phyloP scores from a whole-genome alignment of 2,329 filamentous ascomycete genomes.

The Plenodomus lindquistii region DNA sequence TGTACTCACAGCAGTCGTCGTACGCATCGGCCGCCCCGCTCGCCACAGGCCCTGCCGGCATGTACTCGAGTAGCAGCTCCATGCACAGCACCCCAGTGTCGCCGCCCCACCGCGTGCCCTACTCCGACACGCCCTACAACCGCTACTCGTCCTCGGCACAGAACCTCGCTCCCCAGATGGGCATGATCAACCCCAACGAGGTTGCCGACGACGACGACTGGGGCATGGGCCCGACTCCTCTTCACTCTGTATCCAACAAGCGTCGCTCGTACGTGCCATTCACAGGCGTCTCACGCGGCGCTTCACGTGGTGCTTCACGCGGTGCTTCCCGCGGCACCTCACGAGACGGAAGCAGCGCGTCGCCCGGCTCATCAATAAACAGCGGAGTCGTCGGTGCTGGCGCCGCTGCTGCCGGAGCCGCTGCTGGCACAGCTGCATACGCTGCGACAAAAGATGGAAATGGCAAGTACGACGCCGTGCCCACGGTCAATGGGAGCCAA shows the following conservation, averaged over 20 bases:
- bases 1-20: slow-evolving; percentile 27
- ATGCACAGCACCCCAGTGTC: slow-evolving; percentile 53
- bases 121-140: slow-evolving; percentile 69
- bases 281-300: slow-evolving; percentile 45
- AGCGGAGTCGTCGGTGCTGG: slow-evolving; percentile 48
- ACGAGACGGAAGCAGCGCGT: slow-evolving; percentile 39
- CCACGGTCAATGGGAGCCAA: slow-evolving; percentile 25
- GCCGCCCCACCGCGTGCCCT: slow-evolving; percentile 44
- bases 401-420: slow-evolving; percentile 36
- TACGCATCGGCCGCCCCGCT: slow-evolving; percentile 32
- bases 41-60: slow-evolving; percentile 36
- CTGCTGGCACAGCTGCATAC: slow-evolving; percentile 36
- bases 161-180: slow-evolving; percentile 42
- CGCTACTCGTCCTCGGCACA: slow-evolving; percentile 54
- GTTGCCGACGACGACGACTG: slow-evolving; percentile 90
- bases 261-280: slow-evolving; percentile 65
- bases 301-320: slow-evolving; percentile 33
- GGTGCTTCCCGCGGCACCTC: slow-evolving; percentile 46
- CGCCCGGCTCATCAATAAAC: slow-evolving; percentile 47
- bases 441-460: slow-evolving; percentile 38
- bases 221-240: slow-evolving; percentile 58
- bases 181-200: slow-evolving; percentile 71
- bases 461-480: slow-evolving; percentile 63
- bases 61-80: slow-evolving; percentile 48
- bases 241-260: slow-evolving; percentile 51